Percentiles rank a stretch among this genome's conserved stretches.
phyloP scores from a whole-genome alignment of 1,139 yeast species.

The Hanseniaspora sp. region DNA sequence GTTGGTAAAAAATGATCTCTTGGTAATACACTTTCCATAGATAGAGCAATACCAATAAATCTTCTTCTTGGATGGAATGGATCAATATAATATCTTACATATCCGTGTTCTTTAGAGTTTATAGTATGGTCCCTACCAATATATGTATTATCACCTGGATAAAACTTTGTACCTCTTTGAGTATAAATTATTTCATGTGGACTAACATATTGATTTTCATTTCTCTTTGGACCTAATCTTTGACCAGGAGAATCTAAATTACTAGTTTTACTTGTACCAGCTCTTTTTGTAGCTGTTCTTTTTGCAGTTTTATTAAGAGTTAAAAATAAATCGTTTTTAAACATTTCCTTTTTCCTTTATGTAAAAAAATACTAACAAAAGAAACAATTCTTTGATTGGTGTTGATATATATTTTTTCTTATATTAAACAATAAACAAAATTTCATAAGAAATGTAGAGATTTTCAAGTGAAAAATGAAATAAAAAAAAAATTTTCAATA shows the following conservation, averaged over 20 bases:
- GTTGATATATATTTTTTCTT: neutral
- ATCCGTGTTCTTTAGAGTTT: constrained; percentile 86
- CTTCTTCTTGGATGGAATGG: constrained; percentile 95
- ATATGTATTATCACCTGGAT: constrained; percentile 85
- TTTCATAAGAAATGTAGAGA: neutral
- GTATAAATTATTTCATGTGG: constrained; percentile 88
- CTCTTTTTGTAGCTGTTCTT: constrained; percentile 87
- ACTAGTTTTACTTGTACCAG: constrained; percentile 85
- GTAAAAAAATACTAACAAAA: no score
- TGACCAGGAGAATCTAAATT: constrained; percentile 95
- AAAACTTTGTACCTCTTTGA: constrained; percentile 93
- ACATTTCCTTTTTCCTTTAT: constrained; percentile 12
- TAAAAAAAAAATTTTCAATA: no score
- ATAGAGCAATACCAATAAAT: constrained; percentile 78
- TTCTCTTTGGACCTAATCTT: constrained; percentile 79
- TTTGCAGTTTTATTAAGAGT: constrained; percentile 35
- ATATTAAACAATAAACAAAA: no score
- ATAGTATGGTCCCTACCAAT: constrained; percentile 93
- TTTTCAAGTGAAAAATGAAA: neutral
- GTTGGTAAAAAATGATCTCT: constrained; percentile 84
- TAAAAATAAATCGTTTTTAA: constrained; percentile 15
- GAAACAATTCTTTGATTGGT: neutral
- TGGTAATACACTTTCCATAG: constrained; percentile 56
- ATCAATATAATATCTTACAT: constrained; percentile 77
- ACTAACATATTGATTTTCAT: constrained; percentile 51